Conservation (phyloP, 2,329 filamentous ascomycete genomes). For the Botryotinia calthae region DNA sequence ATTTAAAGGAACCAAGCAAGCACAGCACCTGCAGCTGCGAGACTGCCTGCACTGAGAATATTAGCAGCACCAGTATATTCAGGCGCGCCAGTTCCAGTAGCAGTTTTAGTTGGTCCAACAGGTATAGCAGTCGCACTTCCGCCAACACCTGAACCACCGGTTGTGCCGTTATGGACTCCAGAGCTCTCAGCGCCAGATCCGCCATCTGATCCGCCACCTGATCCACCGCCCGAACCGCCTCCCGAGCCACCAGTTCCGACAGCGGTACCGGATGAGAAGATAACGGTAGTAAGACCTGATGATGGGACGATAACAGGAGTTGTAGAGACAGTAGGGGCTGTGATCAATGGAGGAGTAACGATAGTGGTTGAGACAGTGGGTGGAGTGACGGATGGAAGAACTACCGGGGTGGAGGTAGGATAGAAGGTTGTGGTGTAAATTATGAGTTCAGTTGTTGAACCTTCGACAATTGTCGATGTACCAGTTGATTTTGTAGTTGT, state of each 20-base stretch:
- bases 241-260: conserved; percentile 15
- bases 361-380: conserved; percentile 7
- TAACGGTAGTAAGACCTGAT: background rate
- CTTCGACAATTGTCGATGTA: conserved; percentile 22
- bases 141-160: background rate
- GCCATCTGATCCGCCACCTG: background rate
- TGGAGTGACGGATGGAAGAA: conserved; percentile 19
- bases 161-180: conserved; percentile 10
- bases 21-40: background rate
- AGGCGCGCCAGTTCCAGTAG: conserved; percentile 8
- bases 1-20: background rate
- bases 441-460: conserved; percentile 25
- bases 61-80: conserved; percentile 13
- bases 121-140: conserved; percentile 22
- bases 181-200: conserved; percentile 6
- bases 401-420: conserved; percentile 7
- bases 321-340: conserved; percentile 25
- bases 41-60: background rate
- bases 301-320: background rate
- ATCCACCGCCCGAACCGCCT: conserved; percentile 1
- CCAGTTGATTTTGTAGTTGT: conserved; percentile 28
- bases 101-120: conserved; percentile 21
- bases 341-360: conserved; percentile 20
- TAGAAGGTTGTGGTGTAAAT: conserved; percentile 21
- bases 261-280: background rate